phyloP scores from a whole-genome alignment of 257 asterid genomes.

The Nicotiana tabacum region DNA sequence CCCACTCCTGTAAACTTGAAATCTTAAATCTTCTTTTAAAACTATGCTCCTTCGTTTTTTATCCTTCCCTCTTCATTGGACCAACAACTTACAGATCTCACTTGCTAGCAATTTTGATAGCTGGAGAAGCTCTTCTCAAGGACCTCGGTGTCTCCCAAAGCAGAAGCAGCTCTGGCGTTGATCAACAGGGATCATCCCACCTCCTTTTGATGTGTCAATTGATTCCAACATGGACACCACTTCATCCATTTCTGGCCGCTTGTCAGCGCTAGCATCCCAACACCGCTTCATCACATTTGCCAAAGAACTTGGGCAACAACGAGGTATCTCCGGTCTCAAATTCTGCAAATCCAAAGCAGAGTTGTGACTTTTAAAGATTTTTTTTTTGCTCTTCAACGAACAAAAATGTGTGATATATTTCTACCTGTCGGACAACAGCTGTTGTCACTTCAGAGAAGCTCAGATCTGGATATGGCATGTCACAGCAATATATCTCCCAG shows the following conservation, averaged over 20 bases:
- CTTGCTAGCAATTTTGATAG: neutral
- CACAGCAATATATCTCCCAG: conserved; percentile 94
- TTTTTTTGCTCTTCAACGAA: neutral
- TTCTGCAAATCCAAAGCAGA: conserved; percentile 38
- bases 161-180: conserved; percentile 63
- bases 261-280: conserved; percentile 77
- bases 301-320: conserved; percentile 78
- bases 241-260: conserved; percentile 85
- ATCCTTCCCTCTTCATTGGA: neutral
- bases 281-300: conserved; percentile 73
- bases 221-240: conserved; percentile 68
- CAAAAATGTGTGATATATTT: neutral
- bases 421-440: conserved; percentile 83
- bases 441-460: conserved; percentile 86
- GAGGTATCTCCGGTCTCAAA: conserved; percentile 84
- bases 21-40: neutral
- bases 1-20: neutral
- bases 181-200: conserved; percentile 76
- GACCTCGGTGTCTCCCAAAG: conserved; percentile 43
- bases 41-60: neutral
- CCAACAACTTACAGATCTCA: neutral
- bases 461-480: conserved; percentile 89
- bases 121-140: conserved; percentile 18
- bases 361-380: neutral
- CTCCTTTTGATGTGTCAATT: conserved; percentile 77